Conservation (phyloP, 805 yeast genomes). For the Danielozyma ontarioensis region DNA sequence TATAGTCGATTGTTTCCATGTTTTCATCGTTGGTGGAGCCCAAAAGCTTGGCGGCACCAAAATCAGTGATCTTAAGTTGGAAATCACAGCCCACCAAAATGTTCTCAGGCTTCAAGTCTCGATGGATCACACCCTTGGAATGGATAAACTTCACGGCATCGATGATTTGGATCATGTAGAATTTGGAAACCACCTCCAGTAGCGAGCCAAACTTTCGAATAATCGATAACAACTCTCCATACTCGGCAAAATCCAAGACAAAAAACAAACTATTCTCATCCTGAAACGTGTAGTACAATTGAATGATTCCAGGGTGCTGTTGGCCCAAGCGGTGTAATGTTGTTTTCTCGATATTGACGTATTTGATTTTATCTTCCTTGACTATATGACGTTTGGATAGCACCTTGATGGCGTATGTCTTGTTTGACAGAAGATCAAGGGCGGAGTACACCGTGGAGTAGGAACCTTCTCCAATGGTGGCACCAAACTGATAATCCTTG, state of each 20-base stretch:
- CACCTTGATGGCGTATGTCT: slow-evolving; percentile 85
- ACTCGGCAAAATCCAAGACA: slow-evolving; percentile 89
- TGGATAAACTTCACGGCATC: slow-evolving; percentile 91
- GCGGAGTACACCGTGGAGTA: slow-evolving; percentile 93
- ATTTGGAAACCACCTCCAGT: slow-evolving; percentile 68
- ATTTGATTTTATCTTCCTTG: slow-evolving; percentile 89
- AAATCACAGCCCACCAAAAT: slow-evolving; percentile 79
- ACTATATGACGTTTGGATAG: slow-evolving; percentile 90
- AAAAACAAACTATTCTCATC: slow-evolving; percentile 84
- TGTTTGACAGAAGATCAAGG: slow-evolving; percentile 63
- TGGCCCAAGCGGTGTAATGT: slow-evolving; percentile 82
- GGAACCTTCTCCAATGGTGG: slow-evolving; percentile 90
- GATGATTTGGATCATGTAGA: slow-evolving; percentile 81
- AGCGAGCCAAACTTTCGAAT: slow-evolving; percentile 75
- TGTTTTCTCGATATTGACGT: slow-evolving; percentile 91
- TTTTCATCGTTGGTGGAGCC: slow-evolving; percentile 29
- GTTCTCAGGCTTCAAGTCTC: slow-evolving; percentile 95
- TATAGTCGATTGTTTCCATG: slow-evolving; percentile 27
- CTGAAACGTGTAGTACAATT: slow-evolving; percentile 89
- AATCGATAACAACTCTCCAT: slow-evolving; percentile 85
- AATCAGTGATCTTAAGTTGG: slow-evolving; percentile 89
- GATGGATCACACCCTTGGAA: slow-evolving; percentile 80
- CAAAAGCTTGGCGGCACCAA: slow-evolving; percentile 91
- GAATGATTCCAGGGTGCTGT: slow-evolving; percentile 89
- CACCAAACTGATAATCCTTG: slow-evolving; percentile 84